phyloP scores from a whole-genome alignment of 2,329 filamentous ascomycete species.

The Emergomyces orientalis region DNA sequence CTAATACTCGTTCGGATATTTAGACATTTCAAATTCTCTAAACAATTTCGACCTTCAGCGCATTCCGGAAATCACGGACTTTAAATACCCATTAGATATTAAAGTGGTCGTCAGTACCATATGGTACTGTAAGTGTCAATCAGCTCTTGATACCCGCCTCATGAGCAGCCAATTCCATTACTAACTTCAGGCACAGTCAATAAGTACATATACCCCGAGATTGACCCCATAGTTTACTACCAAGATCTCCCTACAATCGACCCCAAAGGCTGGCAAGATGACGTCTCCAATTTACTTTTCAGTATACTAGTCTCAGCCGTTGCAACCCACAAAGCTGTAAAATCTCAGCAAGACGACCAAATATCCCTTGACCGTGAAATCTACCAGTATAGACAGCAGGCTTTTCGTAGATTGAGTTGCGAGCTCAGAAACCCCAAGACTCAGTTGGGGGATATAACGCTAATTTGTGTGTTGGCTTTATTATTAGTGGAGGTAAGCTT shows the following conservation, averaged over 20 bases:
- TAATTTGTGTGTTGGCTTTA: conserved; percentile 14
- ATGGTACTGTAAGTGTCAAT: conserved; percentile 14
- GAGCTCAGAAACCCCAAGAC: conserved; percentile 10
- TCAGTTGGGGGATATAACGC: conserved; percentile 12
- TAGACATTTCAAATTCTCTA: conserved; percentile 1
- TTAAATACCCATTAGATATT: conserved; percentile 12
- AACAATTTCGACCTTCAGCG: background rate
- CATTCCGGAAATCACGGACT: background rate
- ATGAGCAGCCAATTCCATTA: background rate
- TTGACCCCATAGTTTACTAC: conserved; percentile 14
- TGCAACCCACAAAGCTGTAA: conserved; percentile 14
- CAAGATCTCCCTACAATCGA: conserved; percentile 8
- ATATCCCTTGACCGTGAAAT: conserved; percentile 11
- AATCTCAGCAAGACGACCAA: conserved; percentile 9
- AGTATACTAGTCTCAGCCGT: conserved; percentile 13
- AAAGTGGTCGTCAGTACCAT: conserved; percentile 13
- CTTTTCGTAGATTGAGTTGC: conserved; percentile 9
- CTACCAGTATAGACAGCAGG: conserved; percentile 14
- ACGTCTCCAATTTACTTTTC: conserved; percentile 12
- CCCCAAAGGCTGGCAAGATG: conserved; percentile 14
- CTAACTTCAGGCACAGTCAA: conserved; percentile 11
- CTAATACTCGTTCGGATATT: background rate
- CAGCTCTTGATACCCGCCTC: background rate
- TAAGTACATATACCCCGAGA: conserved; percentile 13
- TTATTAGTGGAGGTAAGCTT: conserved; percentile 13